A percentile compares a stretch with the other conserved stretches of the same genome.
Conservation (phyloP, 805 yeast species). For the Candida oleophila region DNA sequence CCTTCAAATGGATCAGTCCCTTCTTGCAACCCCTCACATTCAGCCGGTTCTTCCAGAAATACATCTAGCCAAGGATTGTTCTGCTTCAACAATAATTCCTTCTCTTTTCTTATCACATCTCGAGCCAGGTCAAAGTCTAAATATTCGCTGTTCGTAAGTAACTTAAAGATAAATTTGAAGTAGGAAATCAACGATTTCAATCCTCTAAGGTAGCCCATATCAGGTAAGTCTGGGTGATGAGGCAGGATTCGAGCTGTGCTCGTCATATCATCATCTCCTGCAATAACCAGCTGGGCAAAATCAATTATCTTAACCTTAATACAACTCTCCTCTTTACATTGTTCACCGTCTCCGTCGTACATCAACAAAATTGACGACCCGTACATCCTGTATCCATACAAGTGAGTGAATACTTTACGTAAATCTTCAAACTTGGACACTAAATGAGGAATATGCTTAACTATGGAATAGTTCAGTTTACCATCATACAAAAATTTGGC, state of each 20-base stretch:
- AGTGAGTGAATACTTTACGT: slow-evolving; percentile 48
- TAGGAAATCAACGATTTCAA: slow-evolving; percentile 68
- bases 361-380: slow-evolving; percentile 87
- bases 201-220: slow-evolving; percentile 85
- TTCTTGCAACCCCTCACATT: background rate
- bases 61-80: slow-evolving; percentile 19
- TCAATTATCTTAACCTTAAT: slow-evolving; percentile 77
- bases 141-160: slow-evolving; percentile 47
- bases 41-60: slow-evolving; percentile 18
- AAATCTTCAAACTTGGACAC: slow-evolving; percentile 61
- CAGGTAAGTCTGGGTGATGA: slow-evolving; percentile 58
- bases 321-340: slow-evolving; percentile 8
- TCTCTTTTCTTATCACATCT: slow-evolving; percentile 10
- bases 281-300: slow-evolving; percentile 89
- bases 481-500: slow-evolving; percentile 84
- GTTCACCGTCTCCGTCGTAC: slow-evolving; percentile 65
- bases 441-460: slow-evolving; percentile 65
- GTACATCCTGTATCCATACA: slow-evolving; percentile 81
- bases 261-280: slow-evolving; percentile 37
- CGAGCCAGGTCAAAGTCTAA: slow-evolving; percentile 18
- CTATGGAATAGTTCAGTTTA: slow-evolving; percentile 50
- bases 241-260: slow-evolving; percentile 63
- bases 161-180: slow-evolving; percentile 57
- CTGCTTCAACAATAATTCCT: slow-evolving; percentile 9
- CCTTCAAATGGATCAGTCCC: slow-evolving; percentile 18